Evolutionary conservation across 2,329 filamentous ascomycete species (phyloP), one percentile per base, ranked within the genome.

Genomic region (Lasiodiplodia citricola): DNA sequence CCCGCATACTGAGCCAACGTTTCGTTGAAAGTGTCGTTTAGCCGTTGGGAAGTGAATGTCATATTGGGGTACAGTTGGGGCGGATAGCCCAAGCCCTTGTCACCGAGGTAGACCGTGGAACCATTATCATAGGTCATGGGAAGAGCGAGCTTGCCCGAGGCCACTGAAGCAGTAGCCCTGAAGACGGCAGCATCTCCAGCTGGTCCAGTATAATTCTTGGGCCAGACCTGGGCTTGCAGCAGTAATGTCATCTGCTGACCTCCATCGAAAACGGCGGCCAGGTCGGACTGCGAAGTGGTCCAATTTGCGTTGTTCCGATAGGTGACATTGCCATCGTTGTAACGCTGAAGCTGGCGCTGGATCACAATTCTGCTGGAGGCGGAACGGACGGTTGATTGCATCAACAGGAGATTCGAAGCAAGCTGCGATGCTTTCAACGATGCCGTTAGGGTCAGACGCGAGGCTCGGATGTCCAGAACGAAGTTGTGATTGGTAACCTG

Each of bases 351-450:
- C 6, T 86, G 83, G 41, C 76, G 74, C 72, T 89, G 87, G 4
- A 88, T 82, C 16, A 87, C 73, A 10, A 88, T 76, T 47, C 87
- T 82, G 0, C 92, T 94, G 7, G 90, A 84, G 55, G 96, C 90
- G 67, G 91, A 90, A 67, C 86, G 84, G 75, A 90, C 91, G 69
- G 89, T 91, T 38, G 91, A 91, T 80, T 94, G 88, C 72, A 97
- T 88, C 64, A 97, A 86, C 64, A 92, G 85, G 67, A 97, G 87
- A 76, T 93, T 92, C 65, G 92, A 91, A 6, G 91, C 85, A 71
- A 97, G 86, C 76, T 95, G 91, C 37, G 92, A 90, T 23, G 94
- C 91, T 79, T 97, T 97, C 76, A 97, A 88, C 2, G 92, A 94
- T 7, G 94, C 94, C 1, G 93, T 93, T 70, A 97, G 85, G 31